A percentile compares a stretch with the other conserved stretches of the same genome.
Conservation (phyloP, 2,329 filamentous ascomycete species). For the Fragosphaeria purpurea region DNA sequence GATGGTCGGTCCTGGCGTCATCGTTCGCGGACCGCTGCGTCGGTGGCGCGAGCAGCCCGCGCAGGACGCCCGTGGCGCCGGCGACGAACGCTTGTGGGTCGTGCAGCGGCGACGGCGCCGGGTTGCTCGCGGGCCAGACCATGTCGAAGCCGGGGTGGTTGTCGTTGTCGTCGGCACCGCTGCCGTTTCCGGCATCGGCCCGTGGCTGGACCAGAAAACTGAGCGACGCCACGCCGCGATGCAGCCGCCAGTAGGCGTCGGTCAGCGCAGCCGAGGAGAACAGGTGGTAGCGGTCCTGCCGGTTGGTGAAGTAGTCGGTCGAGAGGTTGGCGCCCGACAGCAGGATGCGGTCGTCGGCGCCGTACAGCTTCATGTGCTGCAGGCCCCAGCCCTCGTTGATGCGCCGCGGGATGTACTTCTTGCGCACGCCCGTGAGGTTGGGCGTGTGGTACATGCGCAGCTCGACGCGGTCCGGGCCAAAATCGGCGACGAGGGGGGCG, state of each 20-base stretch:
- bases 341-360: constrained; percentile 89
- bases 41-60: constrained; percentile 47
- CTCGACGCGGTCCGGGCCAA: constrained; percentile 75
- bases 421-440: constrained; percentile 79
- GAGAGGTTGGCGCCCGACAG: constrained; percentile 91
- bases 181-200: constrained; percentile 36
- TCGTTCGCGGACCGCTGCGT: background rate
- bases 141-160: constrained; percentile 35
- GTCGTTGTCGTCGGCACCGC: background rate
- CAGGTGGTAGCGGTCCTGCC: constrained; percentile 88
- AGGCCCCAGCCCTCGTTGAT: constrained; percentile 98
- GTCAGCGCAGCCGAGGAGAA: constrained; percentile 72
- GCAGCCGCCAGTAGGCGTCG: constrained; percentile 71
- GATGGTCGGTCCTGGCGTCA: too few relatives aligned
- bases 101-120: constrained; percentile 63
- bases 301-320: constrained; percentile 89
- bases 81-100: constrained; percentile 59
- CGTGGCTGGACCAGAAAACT: constrained; percentile 70
- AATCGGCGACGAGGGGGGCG: constrained; percentile 71
- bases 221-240: constrained; percentile 65
- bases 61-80: constrained; percentile 56
- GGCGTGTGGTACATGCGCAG: constrained; percentile 98
- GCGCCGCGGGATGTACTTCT: constrained; percentile 72
- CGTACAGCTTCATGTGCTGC: constrained; percentile 98
- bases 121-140: constrained; percentile 67